Evolutionary conservation across 78 protist genomes (phyloP).

Genomic region (Acrasis kona): DNA sequence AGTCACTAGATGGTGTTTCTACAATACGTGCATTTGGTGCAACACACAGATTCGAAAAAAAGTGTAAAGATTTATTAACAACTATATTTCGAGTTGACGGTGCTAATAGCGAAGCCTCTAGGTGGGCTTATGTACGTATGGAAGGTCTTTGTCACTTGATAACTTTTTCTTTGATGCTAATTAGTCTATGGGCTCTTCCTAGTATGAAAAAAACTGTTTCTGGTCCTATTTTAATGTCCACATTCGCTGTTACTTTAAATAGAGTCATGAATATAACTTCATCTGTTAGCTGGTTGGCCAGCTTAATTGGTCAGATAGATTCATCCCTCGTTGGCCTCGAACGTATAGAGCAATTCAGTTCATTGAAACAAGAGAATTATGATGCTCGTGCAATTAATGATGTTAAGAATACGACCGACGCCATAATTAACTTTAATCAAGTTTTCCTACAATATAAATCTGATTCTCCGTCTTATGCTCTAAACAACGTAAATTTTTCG

Average conservation of each 20-base stretch:
- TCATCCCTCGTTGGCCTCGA: neutral
- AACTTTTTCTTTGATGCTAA: no score
- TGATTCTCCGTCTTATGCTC: constrained; percentile 39
- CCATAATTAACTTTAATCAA: constrained; percentile 6
- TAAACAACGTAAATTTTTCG: constrained; percentile 23
- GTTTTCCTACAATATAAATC: constrained; percentile 36
- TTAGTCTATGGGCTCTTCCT: no score
- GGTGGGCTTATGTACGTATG: no score
- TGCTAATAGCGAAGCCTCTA: no score
- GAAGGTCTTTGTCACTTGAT: no score
- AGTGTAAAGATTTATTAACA: no score
- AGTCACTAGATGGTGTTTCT: constrained; percentile 32
- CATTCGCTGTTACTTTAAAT: no score
- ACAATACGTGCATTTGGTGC: constrained; percentile 21
- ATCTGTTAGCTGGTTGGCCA: no score
- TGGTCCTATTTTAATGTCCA: no score
- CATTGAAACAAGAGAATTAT: constrained; percentile 9
- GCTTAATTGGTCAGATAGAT: constrained; percentile 2
- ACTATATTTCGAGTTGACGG: no score
- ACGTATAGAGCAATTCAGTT: constrained; percentile 1
- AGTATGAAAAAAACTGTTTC: no score
- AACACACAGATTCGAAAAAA: neutral
- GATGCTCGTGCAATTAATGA: constrained; percentile 11
- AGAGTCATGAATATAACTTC: no score
- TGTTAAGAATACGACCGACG: neutral